Percentiles rank a stretch among this genome's conserved stretches.
These are phyloP conservation scores for Bassia scoparia DNA, from an alignment of 148 eudicot species.

Conservation along the genomic window DNA sequence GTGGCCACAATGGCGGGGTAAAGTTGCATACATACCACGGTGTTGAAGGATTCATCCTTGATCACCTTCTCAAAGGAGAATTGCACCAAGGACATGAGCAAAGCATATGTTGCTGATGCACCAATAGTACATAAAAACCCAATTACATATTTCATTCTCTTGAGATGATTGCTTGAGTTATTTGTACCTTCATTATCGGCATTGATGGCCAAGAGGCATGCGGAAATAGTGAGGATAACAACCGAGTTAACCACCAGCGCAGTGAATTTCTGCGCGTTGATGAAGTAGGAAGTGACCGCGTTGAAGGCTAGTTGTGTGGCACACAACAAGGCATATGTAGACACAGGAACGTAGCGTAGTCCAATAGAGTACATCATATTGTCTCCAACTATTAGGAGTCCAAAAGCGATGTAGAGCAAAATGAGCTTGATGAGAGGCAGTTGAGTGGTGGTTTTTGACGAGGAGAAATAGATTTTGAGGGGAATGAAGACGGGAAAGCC, in stretches of 20 bases:
- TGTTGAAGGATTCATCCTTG: slow-evolving; percentile 25
- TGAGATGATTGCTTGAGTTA: neutral
- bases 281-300: slow-evolving; percentile 41
- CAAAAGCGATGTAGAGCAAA: slow-evolving; percentile 30
- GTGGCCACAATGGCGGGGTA: slow-evolving; percentile 34
- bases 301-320: slow-evolving; percentile 54
- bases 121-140: slow-evolving; percentile 50
- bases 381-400: slow-evolving; percentile 32
- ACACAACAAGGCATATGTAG: slow-evolving; percentile 48
- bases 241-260: slow-evolving; percentile 37
- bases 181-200: neutral
- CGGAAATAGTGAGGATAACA: slow-evolving; percentile 45
- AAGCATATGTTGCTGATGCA: slow-evolving; percentile 39
- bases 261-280: slow-evolving; percentile 50
- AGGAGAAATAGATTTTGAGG: slow-evolving; percentile 3
- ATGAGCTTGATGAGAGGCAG: slow-evolving; percentile 1
- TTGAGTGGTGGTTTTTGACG: neutral
- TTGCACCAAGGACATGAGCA: slow-evolving; percentile 37
- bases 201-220: slow-evolving; percentile 39
- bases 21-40: slow-evolving; percentile 35
- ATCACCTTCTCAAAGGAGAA: slow-evolving; percentile 38
- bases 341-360: slow-evolving; percentile 45
- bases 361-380: slow-evolving; percentile 45
- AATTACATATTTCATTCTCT: slow-evolving; percentile 20
- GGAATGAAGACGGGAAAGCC: slow-evolving; percentile 42